These are phyloP conservation scores for Oryza australiensis DNA, from an alignment of 176 grass and related monocot genomes.

Conservation along the genomic window DNA sequence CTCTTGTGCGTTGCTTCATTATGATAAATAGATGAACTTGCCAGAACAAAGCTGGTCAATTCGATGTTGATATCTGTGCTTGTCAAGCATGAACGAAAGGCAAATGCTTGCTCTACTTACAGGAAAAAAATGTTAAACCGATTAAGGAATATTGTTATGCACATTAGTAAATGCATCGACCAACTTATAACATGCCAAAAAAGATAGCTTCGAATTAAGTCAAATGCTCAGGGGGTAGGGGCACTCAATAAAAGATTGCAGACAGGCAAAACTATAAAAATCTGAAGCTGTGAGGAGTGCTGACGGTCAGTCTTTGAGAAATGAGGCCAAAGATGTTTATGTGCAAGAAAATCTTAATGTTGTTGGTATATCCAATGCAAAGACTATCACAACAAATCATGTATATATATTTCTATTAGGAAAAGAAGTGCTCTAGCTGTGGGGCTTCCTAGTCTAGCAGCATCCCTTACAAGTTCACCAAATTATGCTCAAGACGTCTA, in stretches of 20 bases:
- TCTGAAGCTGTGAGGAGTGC: background rate
- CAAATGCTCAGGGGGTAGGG: background rate
- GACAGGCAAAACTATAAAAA: background rate
- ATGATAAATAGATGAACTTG: background rate
- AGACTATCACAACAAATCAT: background rate
- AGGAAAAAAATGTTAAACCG: background rate
- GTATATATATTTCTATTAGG: background rate
- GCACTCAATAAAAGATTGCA: background rate
- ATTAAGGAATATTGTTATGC: background rate
- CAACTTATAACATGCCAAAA: background rate
- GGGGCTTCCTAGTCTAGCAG: background rate
- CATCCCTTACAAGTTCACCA: background rate
- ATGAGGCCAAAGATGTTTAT: background rate
- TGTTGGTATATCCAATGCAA: background rate
- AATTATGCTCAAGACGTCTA: background rate
- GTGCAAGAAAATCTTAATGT: background rate
- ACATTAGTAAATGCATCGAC: background rate
- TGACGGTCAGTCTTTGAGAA: background rate
- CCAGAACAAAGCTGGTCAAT: background rate
- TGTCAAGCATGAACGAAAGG: background rate
- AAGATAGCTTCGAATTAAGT: background rate
- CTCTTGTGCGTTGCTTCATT: slow-evolving; percentile 33
- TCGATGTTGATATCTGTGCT: background rate
- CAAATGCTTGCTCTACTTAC: background rate
- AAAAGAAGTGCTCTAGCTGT: background rate